Evolutionary conservation across 2,329 filamentous ascomycete species (phyloP).

Genomic region (Arthrobotrys megalospora): DNA sequence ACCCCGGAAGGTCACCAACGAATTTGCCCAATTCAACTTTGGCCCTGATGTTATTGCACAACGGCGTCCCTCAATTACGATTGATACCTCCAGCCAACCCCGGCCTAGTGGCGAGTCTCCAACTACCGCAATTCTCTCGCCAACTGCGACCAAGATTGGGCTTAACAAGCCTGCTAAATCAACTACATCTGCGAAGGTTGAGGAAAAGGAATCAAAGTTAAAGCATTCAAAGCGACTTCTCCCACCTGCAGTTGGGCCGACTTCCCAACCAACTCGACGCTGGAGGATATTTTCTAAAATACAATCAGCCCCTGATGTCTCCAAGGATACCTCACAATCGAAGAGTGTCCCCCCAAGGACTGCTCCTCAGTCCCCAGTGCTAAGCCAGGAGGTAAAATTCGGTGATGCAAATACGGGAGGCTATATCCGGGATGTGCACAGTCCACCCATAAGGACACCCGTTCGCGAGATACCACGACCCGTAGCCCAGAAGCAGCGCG

Average conservation of each 20-base stretch:
- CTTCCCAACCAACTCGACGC: constrained; percentile 36
- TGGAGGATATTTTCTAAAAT: constrained; percentile 54
- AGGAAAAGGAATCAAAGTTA: constrained; percentile 46
- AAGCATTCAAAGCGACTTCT: constrained; percentile 39
- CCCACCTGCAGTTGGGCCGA: constrained; percentile 34
- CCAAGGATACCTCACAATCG: constrained; percentile 31
- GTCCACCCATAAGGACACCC: constrained; percentile 15
- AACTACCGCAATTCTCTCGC: constrained; percentile 35
- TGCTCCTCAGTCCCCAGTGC: constrained; percentile 44
- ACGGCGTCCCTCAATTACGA: constrained; percentile 22
- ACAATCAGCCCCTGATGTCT: constrained; percentile 52
- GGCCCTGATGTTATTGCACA: constrained; percentile 34
- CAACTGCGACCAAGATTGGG: constrained; percentile 25
- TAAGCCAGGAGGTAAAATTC: constrained; percentile 38
- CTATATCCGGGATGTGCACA: constrained; percentile 39
- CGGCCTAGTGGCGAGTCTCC: constrained; percentile 39
- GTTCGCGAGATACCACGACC: constrained; percentile 7
- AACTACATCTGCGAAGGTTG: constrained; percentile 20
- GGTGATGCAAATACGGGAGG: constrained; percentile 36
- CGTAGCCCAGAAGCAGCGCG: constrained; percentile 33
- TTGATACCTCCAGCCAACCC: constrained; percentile 43
- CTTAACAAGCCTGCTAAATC: constrained; percentile 31
- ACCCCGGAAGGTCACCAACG: constrained; percentile 28
- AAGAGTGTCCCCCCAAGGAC: constrained; percentile 32
- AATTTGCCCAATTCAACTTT: constrained; percentile 53